Base-by-base conservation (phyloP, 306 rosid species). In the Dryas octopetala region DNA sequence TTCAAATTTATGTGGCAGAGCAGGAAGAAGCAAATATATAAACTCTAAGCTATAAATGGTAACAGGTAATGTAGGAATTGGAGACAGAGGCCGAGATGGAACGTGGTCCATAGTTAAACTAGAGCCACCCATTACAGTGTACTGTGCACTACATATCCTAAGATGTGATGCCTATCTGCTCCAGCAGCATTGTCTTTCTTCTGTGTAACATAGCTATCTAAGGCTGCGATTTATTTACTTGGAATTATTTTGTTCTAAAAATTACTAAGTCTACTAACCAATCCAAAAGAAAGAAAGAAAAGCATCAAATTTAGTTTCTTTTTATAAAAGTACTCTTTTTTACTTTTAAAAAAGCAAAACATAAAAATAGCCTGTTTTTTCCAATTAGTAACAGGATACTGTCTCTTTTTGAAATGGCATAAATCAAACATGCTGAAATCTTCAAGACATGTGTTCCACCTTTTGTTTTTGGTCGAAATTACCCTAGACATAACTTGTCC, bases 391-490 rank as follows among this genome's bases (percentile, higher is more conserved):
- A 13, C 26, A 68, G 12, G 49, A 68, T 26, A 45, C 13, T 68
- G 6, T 40, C 32, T 38, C 62, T 52, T 70, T 69, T 2, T 38
- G 9, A 52, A 70, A n/a, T 52, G 40, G 74, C 74, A 71, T 41
- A 55, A 41, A 71, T 48, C 23, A 71, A 71, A 71, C 75, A 57
- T 71, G 53, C 75, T 43, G 53, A 71, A 57, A 55, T 71, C 12
- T 55, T 43, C 0, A 12, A 12, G 66, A 55, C 65, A 4, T 7
- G 57, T 46, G 46, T 41, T 48, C 50, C 68, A 49, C 38, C 19
- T 4, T 7, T 12, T 57, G 13, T 7, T 2, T 46, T 26, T 12
- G 0, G 50, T n/a, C 5, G 17, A 11, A 66, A 66, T 17, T 71
- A n/a, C 0, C 54, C 57, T 3, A 51, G 4, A 44, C 65, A 1